phyloP scores from a whole-genome alignment of 2,329 filamentous ascomycete genomes.

The Huntiella moniliformis region DNA sequence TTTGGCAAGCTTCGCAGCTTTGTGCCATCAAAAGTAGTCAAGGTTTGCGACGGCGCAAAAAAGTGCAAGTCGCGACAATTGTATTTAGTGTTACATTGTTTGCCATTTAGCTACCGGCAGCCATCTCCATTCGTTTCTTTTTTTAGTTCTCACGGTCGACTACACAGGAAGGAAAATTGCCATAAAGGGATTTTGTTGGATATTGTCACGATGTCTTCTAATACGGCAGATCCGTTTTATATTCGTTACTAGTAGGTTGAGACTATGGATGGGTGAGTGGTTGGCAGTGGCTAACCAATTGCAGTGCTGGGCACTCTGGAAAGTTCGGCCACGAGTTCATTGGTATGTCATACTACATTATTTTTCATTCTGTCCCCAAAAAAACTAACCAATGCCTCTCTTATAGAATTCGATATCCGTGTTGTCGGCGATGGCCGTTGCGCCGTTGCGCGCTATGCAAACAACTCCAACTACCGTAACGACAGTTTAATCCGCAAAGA shows the following conservation, averaged over 20 bases:
- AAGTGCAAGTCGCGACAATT: no score
- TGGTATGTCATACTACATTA: constrained; percentile 33
- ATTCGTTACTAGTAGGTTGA: constrained; percentile 80
- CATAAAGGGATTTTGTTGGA: neutral
- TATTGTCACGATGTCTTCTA: constrained; percentile 1
- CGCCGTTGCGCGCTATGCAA: constrained; percentile 87
- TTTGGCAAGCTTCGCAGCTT: no score
- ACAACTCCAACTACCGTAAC: constrained; percentile 99
- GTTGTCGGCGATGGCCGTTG: constrained; percentile 83
- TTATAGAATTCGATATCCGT: constrained; percentile 82
- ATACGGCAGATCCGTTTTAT: constrained; percentile 58
- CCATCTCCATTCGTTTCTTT: no score
- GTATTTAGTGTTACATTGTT: no score
- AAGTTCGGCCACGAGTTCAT: constrained; percentile 97
- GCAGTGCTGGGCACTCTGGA: constrained; percentile 88
- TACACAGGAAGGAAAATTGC: no score
- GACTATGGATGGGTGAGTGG: neutral
- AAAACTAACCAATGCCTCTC: neutral
- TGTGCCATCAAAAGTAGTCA: no score
- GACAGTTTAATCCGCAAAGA: constrained; percentile 98
- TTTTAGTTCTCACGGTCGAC: no score
- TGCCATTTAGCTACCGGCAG: no score
- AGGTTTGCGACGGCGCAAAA: no score
- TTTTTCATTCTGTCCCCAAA: neutral
- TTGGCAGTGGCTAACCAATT: neutral